phyloP scores from a whole-genome alignment of 2,329 filamentous ascomycete species.

The Ceratocystis ficicola region DNA sequence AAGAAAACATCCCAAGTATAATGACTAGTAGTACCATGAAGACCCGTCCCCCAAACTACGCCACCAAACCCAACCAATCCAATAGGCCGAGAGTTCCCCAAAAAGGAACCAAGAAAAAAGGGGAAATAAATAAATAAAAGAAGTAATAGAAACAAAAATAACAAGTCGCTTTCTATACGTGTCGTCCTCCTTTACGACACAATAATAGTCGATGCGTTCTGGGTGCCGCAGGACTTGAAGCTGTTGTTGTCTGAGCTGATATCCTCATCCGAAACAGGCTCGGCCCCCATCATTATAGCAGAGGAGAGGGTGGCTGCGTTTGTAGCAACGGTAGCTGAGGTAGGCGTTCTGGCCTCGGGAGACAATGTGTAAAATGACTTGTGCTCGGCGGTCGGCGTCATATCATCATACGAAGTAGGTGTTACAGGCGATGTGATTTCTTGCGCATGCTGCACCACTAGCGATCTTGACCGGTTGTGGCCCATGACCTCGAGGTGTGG shows the following conservation, averaged over 20 bases:
- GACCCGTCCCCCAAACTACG: background rate
- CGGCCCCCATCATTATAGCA: slow-evolving; percentile 5
- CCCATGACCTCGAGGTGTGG: slow-evolving; percentile 7
- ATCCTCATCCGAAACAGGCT: slow-evolving; percentile 14
- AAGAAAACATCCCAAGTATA: background rate
- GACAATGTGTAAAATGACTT: slow-evolving; percentile 17
- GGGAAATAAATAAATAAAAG: background rate
- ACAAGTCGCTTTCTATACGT: background rate
- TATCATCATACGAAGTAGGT: slow-evolving; percentile 12
- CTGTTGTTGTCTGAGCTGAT: slow-evolving; percentile 18
- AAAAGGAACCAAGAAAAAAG: background rate
- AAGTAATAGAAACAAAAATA: slow-evolving; percentile 8
- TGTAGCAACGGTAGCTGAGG: background rate
- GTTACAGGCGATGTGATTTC: slow-evolving; percentile 14
- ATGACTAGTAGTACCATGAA: slow-evolving; percentile 2
- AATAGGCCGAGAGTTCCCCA: background rate
- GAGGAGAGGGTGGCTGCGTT: slow-evolving; percentile 1
- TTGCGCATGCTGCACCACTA: slow-evolving; percentile 14
- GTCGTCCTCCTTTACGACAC: slow-evolving; percentile 12
- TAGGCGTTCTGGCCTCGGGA: slow-evolving; percentile 14
- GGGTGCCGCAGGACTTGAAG: slow-evolving; percentile 21
- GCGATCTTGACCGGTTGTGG: slow-evolving; percentile 10
- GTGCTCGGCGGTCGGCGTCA: slow-evolving; percentile 15
- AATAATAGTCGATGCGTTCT: slow-evolving; percentile 18
- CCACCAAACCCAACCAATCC: background rate